Percentiles rank a stretch among this genome's conserved stretches.
These are phyloP conservation scores for Gamarada debralockiae DNA, from an alignment of 495 filamentous ascomycete genomes.

Conservation along the genomic window DNA sequence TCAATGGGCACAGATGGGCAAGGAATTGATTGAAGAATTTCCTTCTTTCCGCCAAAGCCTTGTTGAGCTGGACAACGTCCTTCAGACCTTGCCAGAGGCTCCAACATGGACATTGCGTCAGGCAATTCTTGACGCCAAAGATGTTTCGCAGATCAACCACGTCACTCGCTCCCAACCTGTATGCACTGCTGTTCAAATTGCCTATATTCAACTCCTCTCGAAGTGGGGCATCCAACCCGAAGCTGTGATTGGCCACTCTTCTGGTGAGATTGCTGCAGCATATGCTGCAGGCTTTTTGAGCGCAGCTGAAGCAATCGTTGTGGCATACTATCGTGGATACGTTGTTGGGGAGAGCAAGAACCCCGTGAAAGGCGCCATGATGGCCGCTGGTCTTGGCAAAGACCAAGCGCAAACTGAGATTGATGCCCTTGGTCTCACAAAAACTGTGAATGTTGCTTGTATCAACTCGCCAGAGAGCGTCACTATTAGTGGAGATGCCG, in stretches of 20 bases:
- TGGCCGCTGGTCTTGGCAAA: conserved; percentile 45
- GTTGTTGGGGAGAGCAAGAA: background rate
- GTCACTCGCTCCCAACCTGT: conserved; percentile 37
- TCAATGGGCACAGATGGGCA: conserved; percentile 57
- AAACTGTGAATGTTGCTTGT: conserved; percentile 33
- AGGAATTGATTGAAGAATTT: conserved; percentile 39
- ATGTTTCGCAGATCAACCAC: conserved; percentile 25
- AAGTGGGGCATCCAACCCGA: conserved; percentile 49
- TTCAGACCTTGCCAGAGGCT: background rate
- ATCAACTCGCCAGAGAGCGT: conserved; percentile 55
- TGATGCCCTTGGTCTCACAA: conserved; percentile 24
- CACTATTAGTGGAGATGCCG: conserved; percentile 52
- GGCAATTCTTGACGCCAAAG: too few species aligned
- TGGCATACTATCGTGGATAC: conserved; percentile 42
- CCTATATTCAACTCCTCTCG: conserved; percentile 47
- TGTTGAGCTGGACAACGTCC: background rate
- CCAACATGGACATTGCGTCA: background rate
- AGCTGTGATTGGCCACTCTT: conserved; percentile 60
- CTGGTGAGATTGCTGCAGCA: conserved; percentile 59
- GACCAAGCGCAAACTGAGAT: conserved; percentile 34
- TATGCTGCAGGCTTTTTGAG: conserved; percentile 46
- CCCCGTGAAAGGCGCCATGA: conserved; percentile 36
- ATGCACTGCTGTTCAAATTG: conserved; percentile 51
- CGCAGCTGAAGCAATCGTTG: conserved; percentile 48
- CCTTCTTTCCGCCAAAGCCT: conserved; percentile 30